These are phyloP conservation scores for Pyracantha coccinea DNA, from an alignment of 331 rosid genomes.

Conservation along the genomic window DNA sequence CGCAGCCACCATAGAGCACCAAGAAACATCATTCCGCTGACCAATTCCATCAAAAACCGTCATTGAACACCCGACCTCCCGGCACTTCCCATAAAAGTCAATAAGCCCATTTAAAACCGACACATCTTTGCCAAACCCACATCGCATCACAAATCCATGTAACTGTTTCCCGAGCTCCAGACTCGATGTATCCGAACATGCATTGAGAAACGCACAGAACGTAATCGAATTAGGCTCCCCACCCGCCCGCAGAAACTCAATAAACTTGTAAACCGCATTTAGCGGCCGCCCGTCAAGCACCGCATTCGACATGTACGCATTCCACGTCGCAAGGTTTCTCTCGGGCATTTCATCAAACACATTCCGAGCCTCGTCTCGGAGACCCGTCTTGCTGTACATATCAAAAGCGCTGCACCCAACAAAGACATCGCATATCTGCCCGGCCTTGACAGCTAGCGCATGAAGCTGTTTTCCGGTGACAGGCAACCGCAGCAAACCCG, in stretches of 20 bases:
- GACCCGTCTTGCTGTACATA: conserved; percentile 64
- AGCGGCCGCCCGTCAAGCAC: conserved; percentile 47
- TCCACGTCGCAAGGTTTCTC: conserved; percentile 64
- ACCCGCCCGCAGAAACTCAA: conserved; percentile 41
- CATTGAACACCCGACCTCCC: conserved; percentile 40
- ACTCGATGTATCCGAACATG: conserved; percentile 43
- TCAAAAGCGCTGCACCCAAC: conserved; percentile 83
- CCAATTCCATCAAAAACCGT: conserved; percentile 45
- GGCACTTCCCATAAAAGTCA: conserved; percentile 82
- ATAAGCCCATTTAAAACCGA: conserved; percentile 69
- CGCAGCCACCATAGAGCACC: conserved; percentile 78
- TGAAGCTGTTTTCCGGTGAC: conserved; percentile 56
- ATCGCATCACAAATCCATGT: conserved; percentile 49
- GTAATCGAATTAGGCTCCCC: conserved; percentile 63
- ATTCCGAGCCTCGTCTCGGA: conserved; percentile 41
- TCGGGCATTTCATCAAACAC: conserved; percentile 80
- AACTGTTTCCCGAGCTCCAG: conserved; percentile 54
- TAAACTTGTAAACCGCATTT: conserved; percentile 36
- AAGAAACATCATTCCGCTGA: conserved; percentile 53
- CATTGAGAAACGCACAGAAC: conserved; percentile 74
- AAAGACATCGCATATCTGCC: conserved; percentile 54
- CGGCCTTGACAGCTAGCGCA: conserved; percentile 60
- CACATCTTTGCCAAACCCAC: conserved; percentile 43
- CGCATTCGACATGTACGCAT: conserved; percentile 71
- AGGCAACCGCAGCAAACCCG: conserved; percentile 38